phyloP scores from a whole-genome alignment of 768 basidiomycete genomes.

The Termitomyces sp. region DNA sequence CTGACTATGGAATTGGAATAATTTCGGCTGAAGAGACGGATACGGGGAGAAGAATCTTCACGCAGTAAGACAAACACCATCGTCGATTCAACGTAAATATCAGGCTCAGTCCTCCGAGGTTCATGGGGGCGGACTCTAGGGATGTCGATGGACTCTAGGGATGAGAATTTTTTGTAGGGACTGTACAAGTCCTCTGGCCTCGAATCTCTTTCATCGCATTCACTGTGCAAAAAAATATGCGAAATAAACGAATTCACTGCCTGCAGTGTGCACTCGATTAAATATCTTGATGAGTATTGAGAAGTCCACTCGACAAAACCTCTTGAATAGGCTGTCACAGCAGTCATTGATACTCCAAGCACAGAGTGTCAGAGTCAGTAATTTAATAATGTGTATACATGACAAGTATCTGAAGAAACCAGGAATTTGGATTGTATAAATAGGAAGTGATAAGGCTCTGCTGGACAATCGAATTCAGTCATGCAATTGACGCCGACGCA shows the following conservation, averaged over 20 bases:
- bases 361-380: background rate
- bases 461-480: background rate
- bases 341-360: background rate
- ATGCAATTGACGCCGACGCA: background rate
- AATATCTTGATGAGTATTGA: background rate
- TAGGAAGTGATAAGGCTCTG: background rate
- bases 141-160: too few species aligned
- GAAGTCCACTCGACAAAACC: background rate
- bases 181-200: background rate
- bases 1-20: background rate
- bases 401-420: background rate
- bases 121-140: background rate
- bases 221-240: background rate
- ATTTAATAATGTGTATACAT: background rate
- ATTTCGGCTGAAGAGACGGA: background rate
- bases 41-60: background rate
- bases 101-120: background rate
- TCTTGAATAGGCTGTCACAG: background rate
- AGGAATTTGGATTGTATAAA: conserved; percentile 2
- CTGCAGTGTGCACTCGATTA: background rate
- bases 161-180: background rate
- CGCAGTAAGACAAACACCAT: background rate
- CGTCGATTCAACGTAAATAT: background rate
- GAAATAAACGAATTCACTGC: background rate
- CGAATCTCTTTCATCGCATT: background rate